These are phyloP conservation scores for Leccinum pachyderme DNA, from an alignment of 1,284 basidiomycete genomes.

Conservation along the genomic window DNA sequence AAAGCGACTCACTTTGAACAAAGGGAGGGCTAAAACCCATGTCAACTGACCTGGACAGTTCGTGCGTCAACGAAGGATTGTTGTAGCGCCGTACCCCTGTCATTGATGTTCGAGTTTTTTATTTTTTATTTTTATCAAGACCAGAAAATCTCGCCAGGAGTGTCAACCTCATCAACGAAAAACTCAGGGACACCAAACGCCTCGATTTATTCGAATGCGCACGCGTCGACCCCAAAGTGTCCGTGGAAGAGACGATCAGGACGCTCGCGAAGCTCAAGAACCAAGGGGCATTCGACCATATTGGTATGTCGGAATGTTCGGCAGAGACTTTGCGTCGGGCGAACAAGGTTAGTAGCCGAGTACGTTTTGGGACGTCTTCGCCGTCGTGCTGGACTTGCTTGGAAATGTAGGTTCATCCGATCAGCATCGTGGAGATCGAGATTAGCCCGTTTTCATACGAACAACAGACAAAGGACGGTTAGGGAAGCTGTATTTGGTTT, in stretches of 20 bases:
- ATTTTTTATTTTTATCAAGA: constrained; percentile 14
- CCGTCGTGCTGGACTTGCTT: neutral
- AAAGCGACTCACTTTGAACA: neutral
- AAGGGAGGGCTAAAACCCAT: constrained; percentile 9
- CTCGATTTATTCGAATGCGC: constrained; percentile 50
- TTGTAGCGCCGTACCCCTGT: neutral
- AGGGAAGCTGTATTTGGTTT: neutral
- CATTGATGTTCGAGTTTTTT: neutral
- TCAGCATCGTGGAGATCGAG: constrained; percentile 54
- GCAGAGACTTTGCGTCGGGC: constrained; percentile 51
- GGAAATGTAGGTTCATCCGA: constrained; percentile 40
- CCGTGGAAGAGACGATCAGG: constrained; percentile 38
- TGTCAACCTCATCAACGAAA: constrained; percentile 39
- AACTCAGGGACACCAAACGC: constrained; percentile 44
- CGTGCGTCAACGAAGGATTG: constrained; percentile 4
- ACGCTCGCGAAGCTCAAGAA: constrained; percentile 34
- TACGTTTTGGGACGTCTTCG: neutral
- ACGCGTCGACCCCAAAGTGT: constrained; percentile 36
- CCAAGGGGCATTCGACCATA: constrained; percentile 47
- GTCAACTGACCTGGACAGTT: constrained; percentile 4
- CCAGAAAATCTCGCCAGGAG: constrained; percentile 40
- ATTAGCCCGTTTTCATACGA: constrained; percentile 52
- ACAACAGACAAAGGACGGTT: constrained; percentile 41
- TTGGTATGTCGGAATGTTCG: constrained; percentile 54
- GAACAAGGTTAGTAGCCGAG: constrained; percentile 28